Evolutionary conservation across 768 basidiomycete genomes (phyloP), one percentile per base, ranked within the genome.

Genomic region (Hypholoma fasciculare): DNA sequence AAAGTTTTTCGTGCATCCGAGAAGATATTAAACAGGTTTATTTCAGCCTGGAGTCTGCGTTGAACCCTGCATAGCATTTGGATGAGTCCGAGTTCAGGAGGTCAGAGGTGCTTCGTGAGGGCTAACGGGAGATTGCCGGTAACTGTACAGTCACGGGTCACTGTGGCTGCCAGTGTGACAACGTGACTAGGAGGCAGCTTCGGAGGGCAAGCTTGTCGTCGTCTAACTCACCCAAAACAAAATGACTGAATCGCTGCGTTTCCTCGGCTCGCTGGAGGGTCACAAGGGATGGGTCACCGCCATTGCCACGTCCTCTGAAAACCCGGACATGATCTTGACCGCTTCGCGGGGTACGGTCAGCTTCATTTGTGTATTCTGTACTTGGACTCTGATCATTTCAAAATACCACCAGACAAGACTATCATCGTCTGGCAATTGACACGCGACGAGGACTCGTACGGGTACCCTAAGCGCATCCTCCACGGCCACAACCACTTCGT

Each of bases 401-500:
- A 68, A 64, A 63, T 44, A 54, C 66, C 67, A 65, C 68, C 74
- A 96, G 97, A 99, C 90, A 98, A 97, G 87, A 97, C 94, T 56
- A 93, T 98, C 82, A 98, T 99, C 73, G 95, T 98, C 72, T 99
- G 97, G 97, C 91, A 94, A 74, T 82, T 99, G 72, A 97, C 96
- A 67, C 92, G 97, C 64, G 90, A 92, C 60, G 90, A 95, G 64
- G 87, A 90, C 64, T 78, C 86, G 49, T 97, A 96, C 74, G 97
- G 97, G 56, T 96, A 88, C 82, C 96, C 97, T 61, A 98, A 98
- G 82, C 89, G 90, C 72, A 92, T 98, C 70, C 89, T 99, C 60
- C 90, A 94, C 73, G 96, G 97, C 61, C 97, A 99, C 84, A 98
- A 98, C 80, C 96, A 97, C 83, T 98, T 98, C 73, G 96, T 98